Evolutionary conservation across 202 grass and related monocot genomes (phyloP).

Genomic region (Schoenoplectus tabernaemontani): DNA sequence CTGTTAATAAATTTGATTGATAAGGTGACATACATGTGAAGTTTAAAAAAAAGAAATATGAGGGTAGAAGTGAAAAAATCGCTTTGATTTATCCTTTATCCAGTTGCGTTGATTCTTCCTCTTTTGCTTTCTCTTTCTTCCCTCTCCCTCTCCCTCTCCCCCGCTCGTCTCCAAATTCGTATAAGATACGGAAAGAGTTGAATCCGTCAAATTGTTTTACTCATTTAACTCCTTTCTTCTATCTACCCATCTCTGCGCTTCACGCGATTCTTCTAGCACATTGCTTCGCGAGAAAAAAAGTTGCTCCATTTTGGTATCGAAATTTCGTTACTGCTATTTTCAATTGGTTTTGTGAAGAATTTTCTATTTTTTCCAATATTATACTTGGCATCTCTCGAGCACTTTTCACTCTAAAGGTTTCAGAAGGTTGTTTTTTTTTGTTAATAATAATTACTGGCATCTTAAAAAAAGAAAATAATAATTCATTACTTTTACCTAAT

Average conservation of each 20-base stretch:
- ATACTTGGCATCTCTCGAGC: neutral
- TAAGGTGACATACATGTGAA: neutral
- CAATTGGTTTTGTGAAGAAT: neutral
- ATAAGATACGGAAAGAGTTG: conserved; percentile 4
- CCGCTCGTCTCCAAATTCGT: neutral
- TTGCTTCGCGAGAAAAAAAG: neutral
- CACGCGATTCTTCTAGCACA: neutral
- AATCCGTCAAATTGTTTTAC: conserved; percentile 10
- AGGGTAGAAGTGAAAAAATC: conserved; percentile 10
- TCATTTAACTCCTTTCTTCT: neutral
- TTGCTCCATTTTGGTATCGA: conserved; percentile 12
- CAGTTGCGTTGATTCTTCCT: neutral
- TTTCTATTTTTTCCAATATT: neutral
- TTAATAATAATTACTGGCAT: neutral
- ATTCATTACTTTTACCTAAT: neutral
- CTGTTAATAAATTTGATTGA: neutral
- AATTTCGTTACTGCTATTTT: neutral
- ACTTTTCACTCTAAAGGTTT: neutral
- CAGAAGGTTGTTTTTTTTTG: neutral
- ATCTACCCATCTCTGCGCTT: neutral
- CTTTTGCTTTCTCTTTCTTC: neutral
- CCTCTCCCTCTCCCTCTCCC: neutral
- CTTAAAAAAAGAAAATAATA: neutral
- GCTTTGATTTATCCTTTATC: neutral
- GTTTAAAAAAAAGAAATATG: neutral